These are phyloP conservation scores for Clonostachys byssicola DNA, from an alignment of 2,329 filamentous ascomycete genomes.

Conservation along the genomic window DNA sequence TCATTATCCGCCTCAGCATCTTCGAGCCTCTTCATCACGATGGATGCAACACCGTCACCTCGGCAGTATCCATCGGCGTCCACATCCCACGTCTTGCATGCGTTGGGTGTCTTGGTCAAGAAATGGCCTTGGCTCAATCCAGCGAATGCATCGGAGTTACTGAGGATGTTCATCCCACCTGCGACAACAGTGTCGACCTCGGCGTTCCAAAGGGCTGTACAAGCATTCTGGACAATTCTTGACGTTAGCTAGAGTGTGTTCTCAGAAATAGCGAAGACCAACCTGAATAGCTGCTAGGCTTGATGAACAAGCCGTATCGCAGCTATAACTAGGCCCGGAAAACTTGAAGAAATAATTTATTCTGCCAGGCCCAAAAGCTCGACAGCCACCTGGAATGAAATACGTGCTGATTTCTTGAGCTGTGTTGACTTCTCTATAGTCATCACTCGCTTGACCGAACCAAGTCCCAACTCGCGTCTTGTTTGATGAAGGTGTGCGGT, in stretches of 20 bases:
- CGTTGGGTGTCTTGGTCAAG: slow-evolving; percentile 15
- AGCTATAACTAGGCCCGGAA: slow-evolving; percentile 19
- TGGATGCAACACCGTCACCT: slow-evolving; percentile 37
- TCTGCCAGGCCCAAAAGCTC: slow-evolving; percentile 19
- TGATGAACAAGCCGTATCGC: slow-evolving; percentile 31
- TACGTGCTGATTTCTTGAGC: slow-evolving; percentile 32
- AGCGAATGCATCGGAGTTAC: slow-evolving; percentile 12
- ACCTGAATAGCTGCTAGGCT: slow-evolving; percentile 16
- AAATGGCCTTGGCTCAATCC: slow-evolving; percentile 16
- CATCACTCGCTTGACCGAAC: slow-evolving; percentile 19
- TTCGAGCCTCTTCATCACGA: slow-evolving; percentile 42
- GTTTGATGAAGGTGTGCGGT: too few species aligned
- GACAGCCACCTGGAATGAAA: slow-evolving; percentile 15
- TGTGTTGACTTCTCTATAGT: neutral
- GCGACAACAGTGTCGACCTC: slow-evolving; percentile 25
- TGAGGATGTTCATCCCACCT: slow-evolving; percentile 33
- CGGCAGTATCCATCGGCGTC: slow-evolving; percentile 46
- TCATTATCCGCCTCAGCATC: slow-evolving; percentile 42
- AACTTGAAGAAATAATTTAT: slow-evolving; percentile 27
- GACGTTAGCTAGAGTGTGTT: neutral
- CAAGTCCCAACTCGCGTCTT: slow-evolving; percentile 25
- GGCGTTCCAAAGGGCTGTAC: slow-evolving; percentile 12
- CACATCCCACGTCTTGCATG: slow-evolving; percentile 24
- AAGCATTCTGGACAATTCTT: slow-evolving; percentile 16
- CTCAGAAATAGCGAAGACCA: neutral